Base-by-base conservation (phyloP, 140 eudicot genomes). In the Cichorium intybus region DNA sequence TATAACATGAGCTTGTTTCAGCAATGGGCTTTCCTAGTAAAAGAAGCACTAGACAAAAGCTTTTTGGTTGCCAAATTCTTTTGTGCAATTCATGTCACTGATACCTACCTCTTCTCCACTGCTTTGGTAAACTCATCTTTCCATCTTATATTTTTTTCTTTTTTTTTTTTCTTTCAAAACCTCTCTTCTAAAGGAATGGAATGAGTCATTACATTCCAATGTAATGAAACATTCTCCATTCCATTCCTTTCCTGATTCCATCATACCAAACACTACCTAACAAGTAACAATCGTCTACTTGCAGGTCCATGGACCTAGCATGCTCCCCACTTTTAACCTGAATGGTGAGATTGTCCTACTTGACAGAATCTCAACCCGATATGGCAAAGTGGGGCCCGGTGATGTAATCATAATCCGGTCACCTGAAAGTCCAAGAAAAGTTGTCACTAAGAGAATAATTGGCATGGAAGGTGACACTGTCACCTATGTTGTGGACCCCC, bases 261-360 rank as follows among this genome's bases (percentile, higher is more conserved):
- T 15, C 18, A 5, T 43, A 43, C 7, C 49, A 39, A 39, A 39
- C 17, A 2, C 16, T 12, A 12, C 16, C 6, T 12, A 12, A 4
- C 6, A 11, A 12, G 0, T 10, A 18, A 66, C 24, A 57, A 56
- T 47, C 37, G 18, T 18, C 22, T 54, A 14, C 24, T 59, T 60
- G 82, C 80, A 85, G 91, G 76, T 62, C 26, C 39, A 59, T 0
- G 92, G 95, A 57, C 89, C 98, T 39, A 92, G 98, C 64, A 92
- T 92, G 98, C 87, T 88, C 8, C 96, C 96, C 17, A 85, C 96
- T 27, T 58, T 92, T 53, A 62, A 58, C 49, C 41, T 81, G 3
- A 20, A 70, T 6, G 89, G 93, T 5, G 76, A 83, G 52, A 4
- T 80, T 17, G 80, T 83, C 7, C 62, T 85, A 67, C 70, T 66